Conservation (phyloP, 2,329 filamentous ascomycete species). For the Arachnomyces sp. region DNA sequence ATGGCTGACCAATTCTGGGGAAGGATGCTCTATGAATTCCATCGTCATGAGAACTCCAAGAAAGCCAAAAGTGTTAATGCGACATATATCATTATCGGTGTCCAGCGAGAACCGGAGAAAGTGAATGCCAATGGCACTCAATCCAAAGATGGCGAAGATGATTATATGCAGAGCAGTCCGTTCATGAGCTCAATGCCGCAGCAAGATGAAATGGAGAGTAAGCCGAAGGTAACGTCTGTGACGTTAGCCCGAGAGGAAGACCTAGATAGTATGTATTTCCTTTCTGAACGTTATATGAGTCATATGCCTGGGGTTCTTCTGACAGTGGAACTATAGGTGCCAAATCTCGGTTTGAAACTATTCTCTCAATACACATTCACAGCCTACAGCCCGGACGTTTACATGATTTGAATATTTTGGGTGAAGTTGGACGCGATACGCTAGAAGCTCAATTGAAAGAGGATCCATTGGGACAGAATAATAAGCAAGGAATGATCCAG, state of each 20-base stretch:
- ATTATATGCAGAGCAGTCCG: constrained; percentile 57
- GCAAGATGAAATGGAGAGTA: constrained; percentile 38
- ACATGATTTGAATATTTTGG: constrained; percentile 63
- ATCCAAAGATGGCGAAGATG: constrained; percentile 54
- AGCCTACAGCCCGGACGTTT: constrained; percentile 65
- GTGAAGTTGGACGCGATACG: constrained; percentile 59
- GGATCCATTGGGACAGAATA: constrained; percentile 51
- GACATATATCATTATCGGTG: constrained; percentile 80
- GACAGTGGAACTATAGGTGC: constrained; percentile 41
- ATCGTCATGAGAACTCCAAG: constrained; percentile 66
- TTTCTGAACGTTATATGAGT: too few species aligned
- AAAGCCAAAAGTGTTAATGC: constrained; percentile 70
- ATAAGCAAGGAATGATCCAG: constrained; percentile 63
- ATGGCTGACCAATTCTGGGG: constrained; percentile 6
- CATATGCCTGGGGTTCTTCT: too few species aligned
- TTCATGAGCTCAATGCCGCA: constrained; percentile 58
- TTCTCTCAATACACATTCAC: constrained; percentile 78
- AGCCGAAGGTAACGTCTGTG: constrained; percentile 50
- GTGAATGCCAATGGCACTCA: constrained; percentile 30
- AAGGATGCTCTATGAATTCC: constrained; percentile 82
- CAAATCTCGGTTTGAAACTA: constrained; percentile 60
- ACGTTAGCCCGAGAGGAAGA: constrained; percentile 64
- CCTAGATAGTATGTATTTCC: constrained; percentile 49
- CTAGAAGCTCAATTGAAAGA: constrained; percentile 48
- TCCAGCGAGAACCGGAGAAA: constrained; percentile 37